These are phyloP conservation scores for Rutstroemia sp. DNA, from an alignment of 2,329 filamentous ascomycete species.

Conservation along the genomic window DNA sequence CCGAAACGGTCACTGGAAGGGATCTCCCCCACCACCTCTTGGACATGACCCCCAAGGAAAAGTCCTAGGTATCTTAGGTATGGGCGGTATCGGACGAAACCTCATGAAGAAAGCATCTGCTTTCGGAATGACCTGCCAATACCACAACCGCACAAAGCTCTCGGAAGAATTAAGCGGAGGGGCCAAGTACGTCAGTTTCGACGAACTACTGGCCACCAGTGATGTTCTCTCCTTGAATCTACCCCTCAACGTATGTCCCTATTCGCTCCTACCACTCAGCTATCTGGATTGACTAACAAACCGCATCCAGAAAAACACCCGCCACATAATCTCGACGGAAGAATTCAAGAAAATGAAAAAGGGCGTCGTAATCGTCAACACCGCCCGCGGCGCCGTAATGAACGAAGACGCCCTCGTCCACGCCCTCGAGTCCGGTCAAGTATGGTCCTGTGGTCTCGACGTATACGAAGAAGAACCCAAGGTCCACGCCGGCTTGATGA, in stretches of 20 bases:
- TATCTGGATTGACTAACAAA: background rate
- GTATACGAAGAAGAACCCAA: conserved; percentile 78
- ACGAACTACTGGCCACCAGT: conserved; percentile 59
- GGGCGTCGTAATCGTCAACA: conserved; percentile 73
- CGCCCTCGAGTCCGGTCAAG: conserved; percentile 62
- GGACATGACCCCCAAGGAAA: conserved; percentile 77
- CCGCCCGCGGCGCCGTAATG: conserved; percentile 74
- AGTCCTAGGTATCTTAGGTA: conserved; percentile 71
- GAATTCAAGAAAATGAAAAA: conserved; percentile 74
- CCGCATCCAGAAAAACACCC: conserved; percentile 46
- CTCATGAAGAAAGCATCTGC: conserved; percentile 65
- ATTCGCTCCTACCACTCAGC: background rate
- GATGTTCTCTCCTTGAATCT: conserved; percentile 77
- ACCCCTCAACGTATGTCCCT: conserved; percentile 64
- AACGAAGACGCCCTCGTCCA: conserved; percentile 73
- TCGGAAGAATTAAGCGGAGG: conserved; percentile 44
- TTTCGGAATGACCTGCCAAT: conserved; percentile 70
- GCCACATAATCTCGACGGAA: conserved; percentile 63
- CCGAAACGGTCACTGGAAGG: conserved; percentile 61
- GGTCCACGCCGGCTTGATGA: conserved; percentile 63
- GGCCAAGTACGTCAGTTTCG: conserved; percentile 64
- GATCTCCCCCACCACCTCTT: conserved; percentile 45
- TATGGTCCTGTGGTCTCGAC: conserved; percentile 67
- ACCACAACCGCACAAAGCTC: conserved; percentile 63
- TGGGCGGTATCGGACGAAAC: conserved; percentile 79